Evolutionary conservation across 1,284 basidiomycete species (phyloP).

Genomic region (Ceratobasidium sp.): DNA sequence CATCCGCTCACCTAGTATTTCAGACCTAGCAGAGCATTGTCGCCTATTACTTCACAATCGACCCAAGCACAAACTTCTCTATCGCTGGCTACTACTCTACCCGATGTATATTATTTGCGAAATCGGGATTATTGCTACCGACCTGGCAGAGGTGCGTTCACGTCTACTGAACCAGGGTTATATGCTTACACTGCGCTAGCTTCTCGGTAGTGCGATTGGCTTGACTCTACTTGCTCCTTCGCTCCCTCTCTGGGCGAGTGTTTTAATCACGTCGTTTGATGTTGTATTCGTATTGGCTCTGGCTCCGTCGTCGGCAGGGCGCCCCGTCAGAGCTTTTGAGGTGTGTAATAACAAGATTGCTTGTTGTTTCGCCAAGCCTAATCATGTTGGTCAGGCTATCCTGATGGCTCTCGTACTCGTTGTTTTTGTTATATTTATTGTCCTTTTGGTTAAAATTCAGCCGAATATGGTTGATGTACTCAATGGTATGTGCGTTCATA

Average conservation of each 20-base stretch:
- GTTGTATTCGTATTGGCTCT: constrained; percentile 80
- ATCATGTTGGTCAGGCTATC: constrained; percentile 48
- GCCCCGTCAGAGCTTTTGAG: constrained; percentile 79
- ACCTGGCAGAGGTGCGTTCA: constrained; percentile 65
- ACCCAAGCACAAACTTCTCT: constrained; percentile 40
- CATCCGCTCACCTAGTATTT: constrained; percentile 57
- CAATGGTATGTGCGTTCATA: constrained; percentile 66
- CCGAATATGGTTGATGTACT: constrained; percentile 85
- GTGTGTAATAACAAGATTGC: constrained; percentile 48
- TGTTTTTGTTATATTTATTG: constrained; percentile 83
- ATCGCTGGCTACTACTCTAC: constrained; percentile 43
- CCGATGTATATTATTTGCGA: constrained; percentile 60
- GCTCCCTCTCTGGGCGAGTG: constrained; percentile 81
- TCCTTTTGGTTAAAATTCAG: constrained; percentile 78
- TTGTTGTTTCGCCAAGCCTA: constrained; percentile 58
- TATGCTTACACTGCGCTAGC: constrained; percentile 53
- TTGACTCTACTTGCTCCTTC: constrained; percentile 83
- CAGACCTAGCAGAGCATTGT: constrained; percentile 53
- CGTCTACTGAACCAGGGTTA: neutral
- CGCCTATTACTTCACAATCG: constrained; percentile 40
- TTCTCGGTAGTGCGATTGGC: constrained; percentile 83
- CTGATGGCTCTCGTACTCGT: constrained; percentile 67
- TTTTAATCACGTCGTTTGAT: constrained; percentile 85
- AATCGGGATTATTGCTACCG: constrained; percentile 84
- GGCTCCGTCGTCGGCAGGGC: constrained; percentile 52